phyloP scores from a whole-genome alignment of 306 rosid species.

The Pterocarpus santalinus region DNA sequence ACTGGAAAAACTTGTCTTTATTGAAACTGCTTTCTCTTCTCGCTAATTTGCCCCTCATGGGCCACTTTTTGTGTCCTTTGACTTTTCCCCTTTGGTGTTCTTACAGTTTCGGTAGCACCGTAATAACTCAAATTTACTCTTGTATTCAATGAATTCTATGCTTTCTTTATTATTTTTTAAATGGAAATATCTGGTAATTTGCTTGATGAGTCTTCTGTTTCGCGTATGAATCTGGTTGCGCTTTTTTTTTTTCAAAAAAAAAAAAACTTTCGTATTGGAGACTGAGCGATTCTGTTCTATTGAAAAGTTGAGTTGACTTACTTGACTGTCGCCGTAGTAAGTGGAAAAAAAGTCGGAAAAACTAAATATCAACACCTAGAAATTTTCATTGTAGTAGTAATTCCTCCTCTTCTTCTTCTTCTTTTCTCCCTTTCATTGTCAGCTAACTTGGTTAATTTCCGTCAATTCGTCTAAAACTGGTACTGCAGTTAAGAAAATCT shows the following conservation, averaged over 20 bases:
- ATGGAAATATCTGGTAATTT: neutral
- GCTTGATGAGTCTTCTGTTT: neutral
- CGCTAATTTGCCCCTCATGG: constrained; percentile 39
- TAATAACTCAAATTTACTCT: neutral
- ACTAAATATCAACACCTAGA: constrained; percentile 15
- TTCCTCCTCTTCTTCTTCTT: neutral
- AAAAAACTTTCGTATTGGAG: neutral
- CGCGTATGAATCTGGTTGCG: constrained; percentile 19
- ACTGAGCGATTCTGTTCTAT: constrained; percentile 40
- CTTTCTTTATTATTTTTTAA: neutral
- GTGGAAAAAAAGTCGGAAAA: neutral
- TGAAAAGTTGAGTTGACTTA: constrained; percentile 58
- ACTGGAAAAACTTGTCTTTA: neutral
- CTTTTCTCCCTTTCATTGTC: neutral
- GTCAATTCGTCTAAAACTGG: constrained; percentile 4
- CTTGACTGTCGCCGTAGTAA: constrained; percentile 26
- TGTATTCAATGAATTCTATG: neutral
- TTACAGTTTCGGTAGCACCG: neutral
- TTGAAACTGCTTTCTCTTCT: constrained; percentile 40
- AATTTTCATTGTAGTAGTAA: neutral
- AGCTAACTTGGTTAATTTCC: constrained; percentile 23
- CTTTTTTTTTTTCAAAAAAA: no score
- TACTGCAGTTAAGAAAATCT: neutral
- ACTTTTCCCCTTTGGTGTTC: neutral
- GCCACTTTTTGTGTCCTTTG: neutral